Percentiles rank a stretch among this genome's conserved stretches.
Conservation (phyloP, 2,329 filamentous ascomycete species). For the Pseudophaeomoniella oleicola region DNA sequence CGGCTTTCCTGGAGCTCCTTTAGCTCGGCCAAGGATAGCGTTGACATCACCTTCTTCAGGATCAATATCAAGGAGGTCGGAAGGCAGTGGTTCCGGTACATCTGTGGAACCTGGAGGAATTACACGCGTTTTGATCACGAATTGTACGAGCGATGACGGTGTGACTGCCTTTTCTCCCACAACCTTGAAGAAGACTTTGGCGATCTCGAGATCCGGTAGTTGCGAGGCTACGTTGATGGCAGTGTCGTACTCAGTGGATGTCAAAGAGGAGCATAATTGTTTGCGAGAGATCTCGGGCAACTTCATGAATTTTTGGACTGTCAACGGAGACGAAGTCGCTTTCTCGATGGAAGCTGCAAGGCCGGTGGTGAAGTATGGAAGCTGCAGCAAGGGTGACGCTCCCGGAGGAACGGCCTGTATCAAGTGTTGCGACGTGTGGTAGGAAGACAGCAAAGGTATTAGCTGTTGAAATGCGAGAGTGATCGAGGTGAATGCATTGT, state of each 20-base stretch:
- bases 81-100: conserved; percentile 58
- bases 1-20: conserved; percentile 40
- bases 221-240: conserved; percentile 67
- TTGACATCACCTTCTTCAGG: conserved; percentile 86
- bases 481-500: conserved; percentile 75
- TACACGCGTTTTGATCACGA: conserved; percentile 89
- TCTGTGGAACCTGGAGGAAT: conserved; percentile 70
- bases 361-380: conserved; percentile 66
- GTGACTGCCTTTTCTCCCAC: conserved; percentile 87
- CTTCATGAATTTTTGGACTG: conserved; percentile 79
- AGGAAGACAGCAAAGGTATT: conserved; percentile 66
- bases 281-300: conserved; percentile 61
- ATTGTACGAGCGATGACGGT: conserved; percentile 78
- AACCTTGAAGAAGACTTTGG: conserved; percentile 97
- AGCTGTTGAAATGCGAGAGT: conserved; percentile 77
- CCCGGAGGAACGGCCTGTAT: conserved; percentile 79
- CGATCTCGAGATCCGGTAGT: conserved; percentile 68
- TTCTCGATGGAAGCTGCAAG: conserved; percentile 33
- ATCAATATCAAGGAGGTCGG: conserved; percentile 80
- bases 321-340: conserved; percentile 55
- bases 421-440: conserved; percentile 68
- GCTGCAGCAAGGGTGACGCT: conserved; percentile 76
- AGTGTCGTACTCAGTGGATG: conserved; percentile 59
- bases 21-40: conserved; percentile 66
- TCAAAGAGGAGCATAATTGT: conserved; percentile 54